Evolutionary conservation across 176 grass and related monocot species (phyloP).

Genomic region (Tillandsia fasciculata): DNA sequence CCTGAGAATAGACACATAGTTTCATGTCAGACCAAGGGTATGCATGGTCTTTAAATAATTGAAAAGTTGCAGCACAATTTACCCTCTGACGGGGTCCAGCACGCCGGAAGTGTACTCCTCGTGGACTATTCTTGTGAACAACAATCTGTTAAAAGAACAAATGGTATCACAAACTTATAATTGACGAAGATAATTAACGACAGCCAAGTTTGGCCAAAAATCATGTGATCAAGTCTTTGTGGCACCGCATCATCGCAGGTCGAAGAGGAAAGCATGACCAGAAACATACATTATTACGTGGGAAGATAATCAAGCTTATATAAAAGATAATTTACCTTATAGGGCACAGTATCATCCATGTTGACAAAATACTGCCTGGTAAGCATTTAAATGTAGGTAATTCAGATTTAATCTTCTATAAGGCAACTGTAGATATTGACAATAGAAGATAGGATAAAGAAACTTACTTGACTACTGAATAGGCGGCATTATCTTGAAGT

Average conservation of each 20-base stretch:
- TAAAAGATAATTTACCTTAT: constrained; percentile 46
- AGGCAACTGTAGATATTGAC: constrained; percentile 6
- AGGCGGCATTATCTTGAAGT: constrained; percentile 76
- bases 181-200: neutral
- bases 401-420: neutral
- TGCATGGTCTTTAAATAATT: constrained; percentile 6
- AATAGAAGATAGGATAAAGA: constrained; percentile 11
- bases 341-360: constrained; percentile 78
- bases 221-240: too few species aligned
- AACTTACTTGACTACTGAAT: constrained; percentile 85
- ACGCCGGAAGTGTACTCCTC: constrained; percentile 86
- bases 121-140: constrained; percentile 51
- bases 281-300: neutral
- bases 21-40: constrained; percentile 9
- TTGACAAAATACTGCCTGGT: constrained; percentile 93
- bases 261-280: neutral
- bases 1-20: constrained; percentile 30
- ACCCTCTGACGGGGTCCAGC: constrained; percentile 92
- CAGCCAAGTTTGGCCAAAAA: too few species aligned
- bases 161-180: neutral
- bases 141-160: constrained; percentile 40
- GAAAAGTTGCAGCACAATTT: constrained; percentile 14
- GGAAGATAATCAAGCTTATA: neutral
- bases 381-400: constrained; percentile 15
- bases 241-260: neutral